phyloP scores from a whole-genome alignment of 2,329 filamentous ascomycete genomes.

The Gremmenia infestans region DNA sequence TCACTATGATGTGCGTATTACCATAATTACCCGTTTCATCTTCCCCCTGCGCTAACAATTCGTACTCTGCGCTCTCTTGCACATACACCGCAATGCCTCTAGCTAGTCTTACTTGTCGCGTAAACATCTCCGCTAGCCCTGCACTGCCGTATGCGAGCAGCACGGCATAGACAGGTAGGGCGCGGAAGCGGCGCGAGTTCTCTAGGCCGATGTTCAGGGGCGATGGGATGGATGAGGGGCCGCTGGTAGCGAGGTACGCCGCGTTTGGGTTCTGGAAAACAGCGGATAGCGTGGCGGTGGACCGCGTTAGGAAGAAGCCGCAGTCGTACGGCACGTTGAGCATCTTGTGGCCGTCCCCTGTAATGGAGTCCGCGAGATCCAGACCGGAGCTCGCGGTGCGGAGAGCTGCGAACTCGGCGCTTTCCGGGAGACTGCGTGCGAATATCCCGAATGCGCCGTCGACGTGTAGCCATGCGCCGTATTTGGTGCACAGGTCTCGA shows the following conservation, averaged over 20 bases:
- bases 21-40: constrained; percentile 39
- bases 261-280: constrained; percentile 84
- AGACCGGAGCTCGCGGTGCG: constrained; percentile 55
- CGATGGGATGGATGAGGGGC: constrained; percentile 55
- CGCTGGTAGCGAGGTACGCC: constrained; percentile 59
- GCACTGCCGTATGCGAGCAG: constrained; percentile 67
- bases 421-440: constrained; percentile 57
- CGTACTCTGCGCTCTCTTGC: constrained; percentile 55
- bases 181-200: constrained; percentile 86
- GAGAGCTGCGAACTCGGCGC: constrained; percentile 49
- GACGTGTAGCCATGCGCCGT: constrained; percentile 82
- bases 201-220: constrained; percentile 85
- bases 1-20: constrained; percentile 54
- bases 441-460: constrained; percentile 90
- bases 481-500: constrained; percentile 63
- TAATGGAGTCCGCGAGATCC: constrained; percentile 81
- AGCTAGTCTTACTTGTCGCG: constrained; percentile 67
- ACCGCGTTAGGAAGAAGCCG: constrained; percentile 78
- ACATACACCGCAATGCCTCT: constrained; percentile 63
- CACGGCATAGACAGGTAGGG: constrained; percentile 81
- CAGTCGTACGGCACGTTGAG: constrained; percentile 93
- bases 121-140: constrained; percentile 66
- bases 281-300: constrained; percentile 49
- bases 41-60: constrained; percentile 56
- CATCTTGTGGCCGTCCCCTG: constrained; percentile 84